phyloP scores from a whole-genome alignment of 2,329 filamentous ascomycete species.

The Pseudogymnoascus pannorum region DNA sequence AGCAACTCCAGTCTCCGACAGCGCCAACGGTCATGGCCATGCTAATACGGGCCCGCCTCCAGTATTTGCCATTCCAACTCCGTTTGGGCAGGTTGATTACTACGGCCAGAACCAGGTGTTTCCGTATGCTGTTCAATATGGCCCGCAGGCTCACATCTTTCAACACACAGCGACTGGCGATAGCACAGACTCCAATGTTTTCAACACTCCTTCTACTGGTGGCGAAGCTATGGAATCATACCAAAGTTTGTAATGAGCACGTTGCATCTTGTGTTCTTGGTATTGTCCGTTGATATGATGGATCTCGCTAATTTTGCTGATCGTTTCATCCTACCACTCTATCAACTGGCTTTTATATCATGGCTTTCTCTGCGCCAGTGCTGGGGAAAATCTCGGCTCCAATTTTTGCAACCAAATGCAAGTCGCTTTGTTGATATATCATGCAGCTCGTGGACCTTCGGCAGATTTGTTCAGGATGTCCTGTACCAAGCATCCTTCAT shows the following conservation, averaged over 20 bases:
- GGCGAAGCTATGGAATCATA: background rate
- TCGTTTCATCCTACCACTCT: background rate
- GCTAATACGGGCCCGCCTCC: background rate
- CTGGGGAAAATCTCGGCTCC: background rate
- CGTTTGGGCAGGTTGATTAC: background rate
- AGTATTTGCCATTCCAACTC: slow-evolving; percentile 6
- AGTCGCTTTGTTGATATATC: background rate
- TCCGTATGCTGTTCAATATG: slow-evolving; percentile 1
- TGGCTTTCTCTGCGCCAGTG: background rate
- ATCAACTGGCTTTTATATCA: background rate
- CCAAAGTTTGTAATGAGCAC: background rate
- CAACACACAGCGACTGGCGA: background rate
- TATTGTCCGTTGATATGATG: background rate
- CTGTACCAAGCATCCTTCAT: background rate
- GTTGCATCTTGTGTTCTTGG: background rate
- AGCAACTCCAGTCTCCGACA: background rate
- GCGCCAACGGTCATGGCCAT: background rate
- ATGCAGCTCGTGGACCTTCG: background rate
- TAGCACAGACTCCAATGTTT: background rate
- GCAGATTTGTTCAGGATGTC: background rate
- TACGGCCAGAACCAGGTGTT: slow-evolving; percentile 2
- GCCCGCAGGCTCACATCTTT: slow-evolving; percentile 1
- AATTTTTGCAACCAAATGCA: background rate
- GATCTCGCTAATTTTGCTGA: background rate
- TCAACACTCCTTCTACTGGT: background rate